Evolutionary conservation across 176 grass and related monocot species (phyloP), one percentile per base, ranked within the genome.

Genomic region (Chrysopogon serrulatus): DNA sequence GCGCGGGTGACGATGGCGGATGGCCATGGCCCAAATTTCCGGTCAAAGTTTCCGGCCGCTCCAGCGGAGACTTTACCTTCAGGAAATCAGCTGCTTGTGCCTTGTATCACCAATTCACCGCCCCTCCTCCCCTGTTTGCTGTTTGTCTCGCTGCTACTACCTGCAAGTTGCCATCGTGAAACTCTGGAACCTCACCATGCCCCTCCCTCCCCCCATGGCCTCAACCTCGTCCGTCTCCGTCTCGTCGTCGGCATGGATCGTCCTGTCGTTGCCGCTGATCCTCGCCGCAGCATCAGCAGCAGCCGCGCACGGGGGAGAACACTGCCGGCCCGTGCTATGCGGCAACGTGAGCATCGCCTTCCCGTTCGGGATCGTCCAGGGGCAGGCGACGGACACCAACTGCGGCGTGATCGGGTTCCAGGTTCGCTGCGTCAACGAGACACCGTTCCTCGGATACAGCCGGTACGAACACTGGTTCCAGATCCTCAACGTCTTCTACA

Each of bases 401-500:
- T 88, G 87, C 31, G 76, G 53, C 53, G 48, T 0, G 2, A 0
- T 48, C 3, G 76, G 68, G 21, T 89, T 80, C 76, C 67, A 84
- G 69, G 47, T 89, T 0, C 23, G 4, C 34, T 89, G 87, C 61
- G 0, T 0, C 0, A 57, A 48, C 13, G 0, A 0, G 8, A 36
- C 28, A 2, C 76, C 76, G 0, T 80, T 48, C 36, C 60, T 89
- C 30, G 87, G 77, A 1, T 80, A 61, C 60, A 9, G 31, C 31
- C 3, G 2, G 15, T 0, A 0, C 59, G 0, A 5, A 0, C 5
- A 0, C 34, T 68, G 0, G 9, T 6, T 85, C 0, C 62, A 2
- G n/a, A 76, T 89, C n/a, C 69, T 85, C 9, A 0, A 39, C 28
- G 68, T 89, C 77, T 89, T 85, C 82, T 51, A 53, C 70, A 1